Percentiles rank a stretch among this genome's conserved stretches.
phyloP scores from a whole-genome alignment of 2,329 filamentous ascomycete genomes.

The Aspergillus bombycis region DNA sequence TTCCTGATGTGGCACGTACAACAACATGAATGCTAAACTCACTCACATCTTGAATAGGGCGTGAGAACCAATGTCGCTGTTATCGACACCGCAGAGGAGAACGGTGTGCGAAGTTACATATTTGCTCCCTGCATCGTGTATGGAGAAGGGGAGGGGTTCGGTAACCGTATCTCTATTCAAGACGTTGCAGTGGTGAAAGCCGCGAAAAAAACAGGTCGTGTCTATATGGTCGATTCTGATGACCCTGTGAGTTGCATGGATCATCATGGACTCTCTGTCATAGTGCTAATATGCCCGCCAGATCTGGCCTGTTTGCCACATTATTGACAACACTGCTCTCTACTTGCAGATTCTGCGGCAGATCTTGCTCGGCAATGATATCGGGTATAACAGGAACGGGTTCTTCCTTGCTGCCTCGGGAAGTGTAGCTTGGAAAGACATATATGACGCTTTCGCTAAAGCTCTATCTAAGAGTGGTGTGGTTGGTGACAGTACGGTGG shows the following conservation, averaged over 20 bases:
- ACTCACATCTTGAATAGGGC: constrained; percentile 34
- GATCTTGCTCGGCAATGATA: constrained; percentile 46
- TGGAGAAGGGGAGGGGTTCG: constrained; percentile 54
- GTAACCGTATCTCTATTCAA: constrained; percentile 57
- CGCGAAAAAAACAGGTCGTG: constrained; percentile 43
- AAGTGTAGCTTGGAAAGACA: constrained; percentile 53
- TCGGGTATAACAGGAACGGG: constrained; percentile 48
- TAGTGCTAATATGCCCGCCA: constrained; percentile 19
- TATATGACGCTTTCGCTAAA: constrained; percentile 52
- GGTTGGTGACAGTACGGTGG: constrained; percentile 43
- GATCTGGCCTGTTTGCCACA: constrained; percentile 59
- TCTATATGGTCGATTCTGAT: constrained; percentile 49
- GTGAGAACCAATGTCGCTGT: constrained; percentile 47
- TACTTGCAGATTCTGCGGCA: constrained; percentile 51
- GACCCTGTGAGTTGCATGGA: constrained; percentile 33
- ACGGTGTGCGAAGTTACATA: constrained; percentile 55
- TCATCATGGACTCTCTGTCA: neutral
- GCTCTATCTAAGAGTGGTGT: constrained; percentile 45
- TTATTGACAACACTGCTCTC: constrained; percentile 51
- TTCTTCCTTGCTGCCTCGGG: constrained; percentile 57
- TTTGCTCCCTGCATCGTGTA: constrained; percentile 60
- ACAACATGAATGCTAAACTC: neutral
- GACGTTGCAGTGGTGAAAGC: constrained; percentile 53
- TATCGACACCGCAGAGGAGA: constrained; percentile 47
- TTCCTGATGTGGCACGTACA: accelerated